These are phyloP conservation scores for Penicillium lividum DNA, from an alignment of 495 filamentous ascomycete species.

Conservation along the genomic window DNA sequence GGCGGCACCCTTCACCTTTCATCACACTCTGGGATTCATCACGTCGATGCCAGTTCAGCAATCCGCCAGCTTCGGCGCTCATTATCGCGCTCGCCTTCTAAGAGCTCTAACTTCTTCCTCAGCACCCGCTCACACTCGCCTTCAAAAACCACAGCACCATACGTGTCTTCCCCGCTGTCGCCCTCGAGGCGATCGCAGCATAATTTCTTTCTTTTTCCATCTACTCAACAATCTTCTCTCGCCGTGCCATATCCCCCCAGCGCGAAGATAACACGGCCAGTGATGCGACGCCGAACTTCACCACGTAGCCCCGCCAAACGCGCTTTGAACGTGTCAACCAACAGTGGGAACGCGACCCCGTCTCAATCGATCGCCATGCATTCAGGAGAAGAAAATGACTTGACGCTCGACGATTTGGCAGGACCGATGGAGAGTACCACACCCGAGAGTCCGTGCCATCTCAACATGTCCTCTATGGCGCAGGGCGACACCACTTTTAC, in stretches of 20 bases:
- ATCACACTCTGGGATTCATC: constrained; percentile 78
- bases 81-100: constrained; percentile 84
- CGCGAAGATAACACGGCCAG: constrained; percentile 48
- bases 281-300: constrained; percentile 59
- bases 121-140: constrained; percentile 58
- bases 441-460: constrained; percentile 43
- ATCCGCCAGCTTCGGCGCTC: constrained; percentile 80
- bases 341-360: constrained; percentile 68
- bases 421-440: constrained; percentile 25
- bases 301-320: constrained; percentile 77
- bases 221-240: constrained; percentile 52
- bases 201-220: constrained; percentile 51
- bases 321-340: constrained; percentile 66
- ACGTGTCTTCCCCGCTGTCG: constrained; percentile 54
- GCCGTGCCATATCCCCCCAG: constrained; percentile 55
- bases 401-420: constrained; percentile 27
- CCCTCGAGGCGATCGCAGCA: constrained; percentile 48
- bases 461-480: constrained; percentile 38
- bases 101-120: constrained; percentile 66
- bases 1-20: constrained; percentile 80
- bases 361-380: constrained; percentile 35
- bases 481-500: constrained; percentile 42
- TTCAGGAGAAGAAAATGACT: constrained; percentile 58
- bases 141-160: constrained; percentile 38
- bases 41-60: constrained; percentile 74